These are phyloP conservation scores for Tetrapisispora iriomotensis DNA, from an alignment of 805 yeast genomes.

Conservation along the genomic window DNA sequence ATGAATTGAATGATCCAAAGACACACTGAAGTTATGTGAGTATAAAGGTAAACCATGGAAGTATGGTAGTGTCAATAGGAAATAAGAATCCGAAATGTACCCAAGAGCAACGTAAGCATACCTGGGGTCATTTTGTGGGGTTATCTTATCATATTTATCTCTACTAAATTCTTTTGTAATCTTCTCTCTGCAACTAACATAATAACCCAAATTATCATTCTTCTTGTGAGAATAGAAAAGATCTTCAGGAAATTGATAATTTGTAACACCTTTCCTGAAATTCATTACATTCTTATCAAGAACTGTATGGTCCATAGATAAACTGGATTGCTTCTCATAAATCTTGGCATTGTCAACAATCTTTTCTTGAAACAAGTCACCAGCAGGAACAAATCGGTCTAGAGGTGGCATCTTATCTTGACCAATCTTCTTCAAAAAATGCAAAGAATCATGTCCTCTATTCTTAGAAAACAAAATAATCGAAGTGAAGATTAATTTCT, in stretches of 20 bases:
- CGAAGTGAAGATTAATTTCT: constrained; percentile 41
- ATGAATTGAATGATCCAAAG: constrained; percentile 58
- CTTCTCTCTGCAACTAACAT: constrained; percentile 15
- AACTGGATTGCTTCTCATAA: constrained; percentile 5
- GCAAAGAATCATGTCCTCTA: constrained; percentile 9
- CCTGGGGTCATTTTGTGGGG: constrained; percentile 21
- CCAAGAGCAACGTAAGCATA: constrained; percentile 50
- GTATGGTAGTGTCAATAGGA: constrained; percentile 43
- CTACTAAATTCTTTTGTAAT: constrained; percentile 2
- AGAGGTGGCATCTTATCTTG: not conserved
- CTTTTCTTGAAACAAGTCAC: constrained; percentile 14
- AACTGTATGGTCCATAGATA: constrained; percentile 4
- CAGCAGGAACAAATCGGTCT: constrained; percentile 9
- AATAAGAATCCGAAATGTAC: constrained; percentile 48
- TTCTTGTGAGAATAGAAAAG: constrained; percentile 20
- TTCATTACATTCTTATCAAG: constrained; percentile 24
- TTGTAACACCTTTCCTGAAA: constrained; percentile 25
- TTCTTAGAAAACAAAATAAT: constrained; percentile 36
- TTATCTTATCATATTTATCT: constrained; percentile 4
- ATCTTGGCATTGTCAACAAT: constrained; percentile 9
- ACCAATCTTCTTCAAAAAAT: constrained; percentile 17
- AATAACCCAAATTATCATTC: constrained; percentile 18
- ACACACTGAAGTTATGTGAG: constrained; percentile 43
- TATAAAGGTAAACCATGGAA: constrained; percentile 38
- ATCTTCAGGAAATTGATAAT: constrained; percentile 30